These are phyloP conservation scores for Pistacia vera DNA, from an alignment of 345 rosid genomes.

Conservation along the genomic window DNA sequence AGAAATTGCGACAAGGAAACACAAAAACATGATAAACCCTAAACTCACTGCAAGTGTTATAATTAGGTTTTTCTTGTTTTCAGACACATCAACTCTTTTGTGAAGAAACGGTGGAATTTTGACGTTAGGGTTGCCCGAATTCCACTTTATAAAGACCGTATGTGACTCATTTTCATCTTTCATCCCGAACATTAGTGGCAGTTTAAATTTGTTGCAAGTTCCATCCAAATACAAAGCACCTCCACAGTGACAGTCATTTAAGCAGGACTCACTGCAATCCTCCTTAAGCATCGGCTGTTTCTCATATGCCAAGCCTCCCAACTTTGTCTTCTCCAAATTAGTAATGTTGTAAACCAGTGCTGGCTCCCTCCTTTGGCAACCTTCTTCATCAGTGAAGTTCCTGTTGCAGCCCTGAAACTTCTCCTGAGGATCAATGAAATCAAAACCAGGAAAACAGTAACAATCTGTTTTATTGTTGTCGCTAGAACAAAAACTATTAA, in stretches of 20 bases:
- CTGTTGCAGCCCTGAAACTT: constrained; percentile 11
- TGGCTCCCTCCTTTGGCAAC: constrained; percentile 1
- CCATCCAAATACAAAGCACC: not conserved
- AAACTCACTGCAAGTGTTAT: constrained; percentile 8
- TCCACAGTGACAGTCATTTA: constrained; percentile 29
- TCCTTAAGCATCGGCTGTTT: not conserved
- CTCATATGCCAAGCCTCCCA: not conserved
- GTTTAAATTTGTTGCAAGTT: constrained; percentile 19
- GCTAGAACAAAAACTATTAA: constrained; percentile 19
- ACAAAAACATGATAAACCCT: constrained; percentile 15
- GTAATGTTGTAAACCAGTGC: not conserved
- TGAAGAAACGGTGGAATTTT: too few relatives aligned
- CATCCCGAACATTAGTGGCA: not conserved
- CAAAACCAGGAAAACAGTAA: constrained; percentile 23
- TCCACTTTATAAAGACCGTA: not conserved
- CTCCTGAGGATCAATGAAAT: not conserved
- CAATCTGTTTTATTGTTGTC: not conserved
- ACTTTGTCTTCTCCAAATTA: accelerated
- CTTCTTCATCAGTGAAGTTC: not conserved
- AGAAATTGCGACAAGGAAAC: constrained; percentile 15
- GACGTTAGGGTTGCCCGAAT: not conserved
- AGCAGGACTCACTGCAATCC: constrained; percentile 26
- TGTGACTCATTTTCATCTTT: not conserved
- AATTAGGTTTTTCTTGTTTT: not conserved
- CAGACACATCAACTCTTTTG: not conserved